Evolutionary conservation across 176 grass and related monocot genomes (phyloP).

Genomic region (Elymus sibiricus): DNA sequence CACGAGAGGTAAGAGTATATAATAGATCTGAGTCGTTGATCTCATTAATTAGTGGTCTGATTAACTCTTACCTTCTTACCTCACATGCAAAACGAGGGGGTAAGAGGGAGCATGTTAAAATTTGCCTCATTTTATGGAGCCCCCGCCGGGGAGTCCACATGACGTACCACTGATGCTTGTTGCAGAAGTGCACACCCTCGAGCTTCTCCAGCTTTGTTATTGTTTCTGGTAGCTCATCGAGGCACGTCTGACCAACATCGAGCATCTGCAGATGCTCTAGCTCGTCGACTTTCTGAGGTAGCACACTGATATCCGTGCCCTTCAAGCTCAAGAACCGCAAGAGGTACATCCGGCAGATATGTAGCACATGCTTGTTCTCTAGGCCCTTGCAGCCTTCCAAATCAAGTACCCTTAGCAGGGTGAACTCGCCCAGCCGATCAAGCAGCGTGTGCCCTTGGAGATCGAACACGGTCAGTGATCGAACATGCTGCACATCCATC

Average conservation of each 20-base stretch:
- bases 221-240: background rate
- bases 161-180: too few relatives aligned
- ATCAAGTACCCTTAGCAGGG: conserved; percentile 3
- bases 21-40: too few relatives aligned
- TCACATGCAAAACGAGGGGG: too few relatives aligned
- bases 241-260: background rate
- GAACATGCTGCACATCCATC: background rate
- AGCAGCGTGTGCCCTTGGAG: background rate
- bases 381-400: background rate
- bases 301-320: background rate
- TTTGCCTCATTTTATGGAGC: background rate
- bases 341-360: background rate
- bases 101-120: too few relatives aligned
- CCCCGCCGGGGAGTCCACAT: background rate
- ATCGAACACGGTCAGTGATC: background rate
- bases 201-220: background rate
- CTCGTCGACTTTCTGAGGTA: background rate
- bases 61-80: too few relatives aligned
- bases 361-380: background rate
- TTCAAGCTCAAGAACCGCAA: conserved; percentile 5
- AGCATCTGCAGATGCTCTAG: background rate
- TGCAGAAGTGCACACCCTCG: background rate
- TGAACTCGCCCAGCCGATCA: background rate
- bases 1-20: too few relatives aligned
- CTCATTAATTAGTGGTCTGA: too few relatives aligned